A percentile compares a stretch with the other conserved stretches of the same genome.
Evolutionary conservation across 2,329 filamentous ascomycete genomes (phyloP).

Genomic region (Balansia obtecta): DNA sequence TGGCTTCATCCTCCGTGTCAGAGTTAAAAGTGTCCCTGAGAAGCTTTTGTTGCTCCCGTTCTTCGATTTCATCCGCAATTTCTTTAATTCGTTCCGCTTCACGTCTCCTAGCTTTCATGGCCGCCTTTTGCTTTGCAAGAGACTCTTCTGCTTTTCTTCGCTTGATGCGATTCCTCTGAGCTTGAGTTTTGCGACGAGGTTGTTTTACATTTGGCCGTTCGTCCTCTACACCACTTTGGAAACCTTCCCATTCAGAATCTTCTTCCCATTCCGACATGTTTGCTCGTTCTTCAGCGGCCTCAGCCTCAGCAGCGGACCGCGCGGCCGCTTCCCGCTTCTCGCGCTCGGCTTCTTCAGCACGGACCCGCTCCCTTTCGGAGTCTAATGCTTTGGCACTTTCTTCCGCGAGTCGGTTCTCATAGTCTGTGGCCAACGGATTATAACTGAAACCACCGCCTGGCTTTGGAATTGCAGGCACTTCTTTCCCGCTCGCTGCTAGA

Average conservation of each 20-base stretch:
- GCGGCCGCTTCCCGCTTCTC: conserved; percentile 56
- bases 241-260: conserved; percentile 83
- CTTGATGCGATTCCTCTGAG: conserved; percentile 79
- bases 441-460: conserved; percentile 81
- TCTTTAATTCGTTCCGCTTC: conserved; percentile 62
- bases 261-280: conserved; percentile 65
- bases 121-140: conserved; percentile 59
- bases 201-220: conserved; percentile 50
- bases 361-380: conserved; percentile 62
- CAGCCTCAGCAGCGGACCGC: conserved; percentile 58
- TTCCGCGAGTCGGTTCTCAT: conserved; percentile 59
- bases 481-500: conserved; percentile 69
- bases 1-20: conserved; percentile 42
- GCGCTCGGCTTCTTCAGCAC: conserved; percentile 52
- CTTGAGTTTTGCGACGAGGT: conserved; percentile 72
- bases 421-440: conserved; percentile 81
- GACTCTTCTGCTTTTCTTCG: conserved; percentile 80
- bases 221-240: conserved; percentile 71
- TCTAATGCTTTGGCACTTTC: conserved; percentile 72
- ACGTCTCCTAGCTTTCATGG: conserved; percentile 58
- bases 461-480: conserved; percentile 63
- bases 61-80: conserved; percentile 50
- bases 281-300: conserved; percentile 56
- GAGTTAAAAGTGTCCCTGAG: conserved; percentile 28
- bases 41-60: conserved; percentile 39